Evolutionary conservation across 306 rosid genomes (phyloP), one percentile per base, ranked within the genome.

Genomic region (Quercus wislizeni): DNA sequence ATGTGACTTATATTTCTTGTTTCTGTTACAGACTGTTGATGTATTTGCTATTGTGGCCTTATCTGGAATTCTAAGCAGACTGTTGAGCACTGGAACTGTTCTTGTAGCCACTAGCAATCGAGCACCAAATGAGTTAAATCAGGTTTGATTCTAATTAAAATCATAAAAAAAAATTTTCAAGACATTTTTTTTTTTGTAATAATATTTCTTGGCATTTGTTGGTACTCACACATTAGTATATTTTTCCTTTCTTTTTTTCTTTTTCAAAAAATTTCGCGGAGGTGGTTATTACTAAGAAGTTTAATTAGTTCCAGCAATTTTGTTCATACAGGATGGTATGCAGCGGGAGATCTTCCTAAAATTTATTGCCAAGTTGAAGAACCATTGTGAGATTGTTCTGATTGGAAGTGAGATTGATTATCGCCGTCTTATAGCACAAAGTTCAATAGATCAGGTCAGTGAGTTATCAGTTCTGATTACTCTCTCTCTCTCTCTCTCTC

Each of bases 31-130:
- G 99, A 92, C 99, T 77, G 98, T 95, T 90, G 99, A 95, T 88
- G 99, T 95, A 80, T 95, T 95, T 92, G 97, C 98, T 83, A 89
- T 92, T 90, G 97, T 95, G 90, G 96, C 97, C 85, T 91, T 95
- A 86, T 95, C 97, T 91, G 99, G 99, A 89, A 91, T 95, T 89
- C 85, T 95, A 55, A 89, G 97, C 91, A 91, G 97, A 92, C 88
- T 95, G 86, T 86, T 95, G 88, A 87, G 83, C 73, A 91, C 88
- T 43, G 99, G 97, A 85, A 92, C 99, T 76, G 90, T 95, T 78
- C 86, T 95, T 85, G 96, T 95, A 71, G 98, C 97, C 75, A 95
- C 99, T 76, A 95, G 99, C 81, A 95, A 95, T 76, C 91, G 99
- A 83, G 95, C 97, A 18, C 99, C 99, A 74, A 78, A 79, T 20